Evolutionary conservation across 495 filamentous ascomycete genomes (phyloP), one percentile per base, ranked within the genome.

Genomic region (Podospora pseudopauciseta): DNA sequence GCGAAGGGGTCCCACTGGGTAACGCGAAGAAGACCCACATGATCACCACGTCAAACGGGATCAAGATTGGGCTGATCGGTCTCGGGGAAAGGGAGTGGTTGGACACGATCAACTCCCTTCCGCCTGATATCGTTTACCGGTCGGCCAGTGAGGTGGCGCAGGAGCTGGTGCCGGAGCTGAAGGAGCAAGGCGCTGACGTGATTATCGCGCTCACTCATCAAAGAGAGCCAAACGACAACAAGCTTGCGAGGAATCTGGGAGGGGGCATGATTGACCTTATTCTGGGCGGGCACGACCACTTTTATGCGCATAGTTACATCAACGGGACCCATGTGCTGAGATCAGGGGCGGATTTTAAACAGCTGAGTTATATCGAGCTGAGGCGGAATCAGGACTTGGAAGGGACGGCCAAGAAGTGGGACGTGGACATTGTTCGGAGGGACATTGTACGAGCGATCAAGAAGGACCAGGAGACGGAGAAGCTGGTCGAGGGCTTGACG

Each of bases 201-300:
- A 79, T 97, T 59, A 82, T 97, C 57, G 90, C 90, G 0, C 80
- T 97, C 4, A 94, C 91, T 0, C 93, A 97, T 75, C 89, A 91
- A 81, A 86, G 93, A 34, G 91, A 96, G 73, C 93, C 92, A 11
- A 96, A 92, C 71, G 91, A 92, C 75, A 84, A 90, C 68, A 95
- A 94, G 77, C 78, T 97, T 6, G 93, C 93, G 0, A 81, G 87
- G 63, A 86, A 88, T 57, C 82, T 89, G 0, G 80, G 84, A 9
- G 91, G 90, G 0, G 75, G 89, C 16, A 60, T 27, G 20, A 88
- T 96, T 28, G 93, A 97, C 75, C 84, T 96, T 30, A 89, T 97
- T 28, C 82, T 97, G 1, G 92, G 93, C 56, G 93, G 93, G 4
- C 93, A 97, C 71, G 93, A 97, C 68, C 93, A 97, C 72, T 94